A percentile compares a stretch with the other conserved stretches of the same genome.
phyloP scores from a whole-genome alignment of 805 yeast genomes.

The Cyberlindnera galapagoensis region DNA sequence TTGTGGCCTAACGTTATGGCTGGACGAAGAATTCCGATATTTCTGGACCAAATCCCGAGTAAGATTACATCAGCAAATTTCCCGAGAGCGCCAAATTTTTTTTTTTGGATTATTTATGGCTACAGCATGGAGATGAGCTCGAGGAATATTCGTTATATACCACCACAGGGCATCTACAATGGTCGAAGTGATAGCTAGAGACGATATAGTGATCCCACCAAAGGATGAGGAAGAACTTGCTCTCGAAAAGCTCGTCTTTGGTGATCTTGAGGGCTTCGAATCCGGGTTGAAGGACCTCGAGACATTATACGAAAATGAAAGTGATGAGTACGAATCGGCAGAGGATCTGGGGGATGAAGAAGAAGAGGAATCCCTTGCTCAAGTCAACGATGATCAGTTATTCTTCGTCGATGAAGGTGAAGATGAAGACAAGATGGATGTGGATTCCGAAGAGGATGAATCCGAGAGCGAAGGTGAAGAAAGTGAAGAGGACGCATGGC shows the following conservation, averaged over 20 bases:
- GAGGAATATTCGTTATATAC: no score
- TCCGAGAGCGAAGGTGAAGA: constrained; percentile 25
- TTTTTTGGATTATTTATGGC: no score
- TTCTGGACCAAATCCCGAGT: no score
- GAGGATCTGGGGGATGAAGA: constrained; percentile 27
- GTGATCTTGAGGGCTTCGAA: constrained; percentile 75
- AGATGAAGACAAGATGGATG: neutral
- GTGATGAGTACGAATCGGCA: constrained; percentile 37
- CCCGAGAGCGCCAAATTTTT: constrained; percentile 6
- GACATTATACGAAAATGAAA: constrained; percentile 36
- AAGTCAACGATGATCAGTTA: constrained; percentile 41
- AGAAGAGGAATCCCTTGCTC: constrained; percentile 24
- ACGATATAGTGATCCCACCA: constrained; percentile 38
- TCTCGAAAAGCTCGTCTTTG: constrained; percentile 82
- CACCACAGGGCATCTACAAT: constrained; percentile 3
- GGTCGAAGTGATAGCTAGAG: constrained; percentile 4
- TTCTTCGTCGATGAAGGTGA: constrained; percentile 47
- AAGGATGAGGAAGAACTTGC: constrained; percentile 80
- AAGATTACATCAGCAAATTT: no score
- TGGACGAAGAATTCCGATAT: no score
- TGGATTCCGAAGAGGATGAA: constrained; percentile 21
- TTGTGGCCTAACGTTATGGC: no score
- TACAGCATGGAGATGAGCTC: no score
- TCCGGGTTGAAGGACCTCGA: constrained; percentile 55
- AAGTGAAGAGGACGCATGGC: constrained; percentile 57